These are phyloP conservation scores for Populus deltoides DNA, from an alignment of 345 rosid species.

Conservation along the genomic window DNA sequence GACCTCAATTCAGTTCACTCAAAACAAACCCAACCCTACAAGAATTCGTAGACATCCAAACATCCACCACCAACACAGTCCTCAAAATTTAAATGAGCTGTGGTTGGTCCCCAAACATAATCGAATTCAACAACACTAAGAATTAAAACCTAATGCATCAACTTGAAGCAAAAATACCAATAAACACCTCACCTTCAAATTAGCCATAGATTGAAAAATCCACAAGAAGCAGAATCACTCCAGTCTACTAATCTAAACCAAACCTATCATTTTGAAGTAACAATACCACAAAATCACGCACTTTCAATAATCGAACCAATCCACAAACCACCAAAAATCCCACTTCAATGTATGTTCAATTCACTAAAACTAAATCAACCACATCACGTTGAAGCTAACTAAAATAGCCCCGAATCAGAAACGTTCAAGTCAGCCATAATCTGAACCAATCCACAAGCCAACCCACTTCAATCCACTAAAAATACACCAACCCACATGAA, in stretches of 20 bases:
- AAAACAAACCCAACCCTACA: constrained; percentile 6
- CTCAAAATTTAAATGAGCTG: not conserved
- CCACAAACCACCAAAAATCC: not conserved
- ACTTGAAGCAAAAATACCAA: no score
- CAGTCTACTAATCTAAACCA: not conserved
- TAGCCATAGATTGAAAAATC: no score
- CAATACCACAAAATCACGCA: not conserved
- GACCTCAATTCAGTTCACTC: not conserved
- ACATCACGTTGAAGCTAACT: no score
- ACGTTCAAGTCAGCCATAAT: no score
- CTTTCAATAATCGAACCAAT: not conserved
- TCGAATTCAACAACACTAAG: no score
- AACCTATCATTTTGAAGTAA: not conserved
- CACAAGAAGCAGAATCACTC: not conserved
- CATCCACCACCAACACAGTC: not conserved
- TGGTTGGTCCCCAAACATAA: constrained; percentile 3
- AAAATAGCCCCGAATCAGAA: no score
- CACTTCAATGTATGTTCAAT: not conserved
- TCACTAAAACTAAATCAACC: constrained; percentile 1
- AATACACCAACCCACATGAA: not conserved
- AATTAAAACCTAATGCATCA: no score
- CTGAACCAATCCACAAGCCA: not conserved
- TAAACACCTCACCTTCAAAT: no score
- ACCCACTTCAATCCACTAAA: not conserved
- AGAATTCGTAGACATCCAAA: not conserved